phyloP scores from a whole-genome alignment of 768 basidiomycete genomes.

The Lentinus brumalis region DNA sequence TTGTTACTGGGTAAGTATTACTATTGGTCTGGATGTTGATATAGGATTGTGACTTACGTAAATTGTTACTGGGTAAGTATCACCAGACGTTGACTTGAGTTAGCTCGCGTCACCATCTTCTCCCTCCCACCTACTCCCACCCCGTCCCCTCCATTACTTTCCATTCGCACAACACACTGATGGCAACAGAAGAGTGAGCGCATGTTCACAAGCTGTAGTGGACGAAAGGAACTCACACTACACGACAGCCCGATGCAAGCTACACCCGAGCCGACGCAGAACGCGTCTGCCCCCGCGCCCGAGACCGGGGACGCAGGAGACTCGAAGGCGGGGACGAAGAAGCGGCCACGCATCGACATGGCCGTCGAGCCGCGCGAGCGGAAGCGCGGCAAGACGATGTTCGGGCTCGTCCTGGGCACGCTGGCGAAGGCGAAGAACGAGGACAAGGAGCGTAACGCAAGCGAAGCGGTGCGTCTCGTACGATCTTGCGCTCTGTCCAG shows the following conservation, averaged over 20 bases:
- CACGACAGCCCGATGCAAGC: conserved; percentile 1
- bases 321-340: conserved; percentile 39
- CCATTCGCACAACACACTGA: too few relatives aligned
- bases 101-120: too few relatives aligned
- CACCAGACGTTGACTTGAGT: too few relatives aligned
- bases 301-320: conserved; percentile 28
- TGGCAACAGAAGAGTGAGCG: conserved; percentile 18
- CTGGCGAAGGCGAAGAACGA: conserved; percentile 87
- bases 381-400: conserved; percentile 87
- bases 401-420: conserved; percentile 80
- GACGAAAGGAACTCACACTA: neutral
- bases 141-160: too few relatives aligned
- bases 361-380: conserved; percentile 58
- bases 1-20: too few relatives aligned
- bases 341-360: conserved; percentile 76
- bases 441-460: conserved; percentile 82
- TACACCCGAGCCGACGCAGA: conserved; percentile 20
- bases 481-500: too few relatives aligned
- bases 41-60: too few relatives aligned
- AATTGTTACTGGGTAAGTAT: too few relatives aligned
- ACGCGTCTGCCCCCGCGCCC: conserved; percentile 18
- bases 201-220: neutral
- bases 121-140: too few relatives aligned
- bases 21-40: too few relatives aligned
- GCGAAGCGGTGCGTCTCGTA: conserved; percentile 71